phyloP scores from a whole-genome alignment of 148 eudicot species.

The Silene uniflora region DNA sequence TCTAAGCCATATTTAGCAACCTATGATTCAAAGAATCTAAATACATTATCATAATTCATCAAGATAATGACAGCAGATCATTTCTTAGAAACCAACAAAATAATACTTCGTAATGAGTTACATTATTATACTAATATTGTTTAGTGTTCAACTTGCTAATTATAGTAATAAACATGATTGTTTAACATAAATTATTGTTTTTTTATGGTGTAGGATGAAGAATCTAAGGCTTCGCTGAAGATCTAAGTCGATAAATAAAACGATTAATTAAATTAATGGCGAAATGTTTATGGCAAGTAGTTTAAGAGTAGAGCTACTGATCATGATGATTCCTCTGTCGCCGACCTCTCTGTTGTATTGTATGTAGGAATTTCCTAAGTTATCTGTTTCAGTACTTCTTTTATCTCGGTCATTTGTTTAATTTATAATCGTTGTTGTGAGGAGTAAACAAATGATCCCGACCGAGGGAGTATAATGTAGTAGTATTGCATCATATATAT shows the following conservation, averaged over 20 bases:
- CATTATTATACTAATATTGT: background rate
- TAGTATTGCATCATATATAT: no score
- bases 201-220: slow-evolving; percentile 46
- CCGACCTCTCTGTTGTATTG: background rate
- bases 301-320: slow-evolving; percentile 8
- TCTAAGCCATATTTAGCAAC: slow-evolving; percentile 6
- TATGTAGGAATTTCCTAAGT: slow-evolving; percentile 13
- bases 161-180: slow-evolving; percentile 13
- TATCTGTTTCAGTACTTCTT: background rate
- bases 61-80: slow-evolving; percentile 1
- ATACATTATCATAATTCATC: slow-evolving; percentile 5
- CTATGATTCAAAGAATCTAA: slow-evolving; percentile 10
- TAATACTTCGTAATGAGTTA: slow-evolving; percentile 2
- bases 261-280: slow-evolving; percentile 16
- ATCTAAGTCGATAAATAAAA: slow-evolving; percentile 22
- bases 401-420: no score
- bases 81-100: slow-evolving; percentile 15
- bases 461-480: no score
- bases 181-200: slow-evolving; percentile 17
- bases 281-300: background rate
- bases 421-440: no score
- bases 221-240: slow-evolving; percentile 33
- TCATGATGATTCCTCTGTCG: slow-evolving; percentile 11
- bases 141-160: slow-evolving; percentile 10
- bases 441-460: no score